phyloP scores from a whole-genome alignment of 2,329 filamentous ascomycete species.

The Xylariaceae sp. region DNA sequence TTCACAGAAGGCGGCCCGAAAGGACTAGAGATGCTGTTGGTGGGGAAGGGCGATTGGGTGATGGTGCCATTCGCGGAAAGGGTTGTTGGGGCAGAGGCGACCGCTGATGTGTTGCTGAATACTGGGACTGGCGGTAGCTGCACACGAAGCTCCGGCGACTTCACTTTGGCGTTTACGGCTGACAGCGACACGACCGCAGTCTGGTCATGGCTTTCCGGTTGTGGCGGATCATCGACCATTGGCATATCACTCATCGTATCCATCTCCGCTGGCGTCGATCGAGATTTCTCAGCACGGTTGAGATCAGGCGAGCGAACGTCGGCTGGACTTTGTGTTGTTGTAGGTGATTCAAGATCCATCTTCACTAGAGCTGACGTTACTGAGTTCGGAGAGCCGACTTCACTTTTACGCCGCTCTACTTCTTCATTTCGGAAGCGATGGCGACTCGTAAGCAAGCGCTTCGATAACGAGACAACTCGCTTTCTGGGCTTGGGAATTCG shows the following conservation, averaged over 20 bases:
- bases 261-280: background rate
- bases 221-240: constrained; percentile 36
- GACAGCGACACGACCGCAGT: background rate
- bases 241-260: constrained; percentile 11
- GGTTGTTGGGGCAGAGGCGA: constrained; percentile 43
- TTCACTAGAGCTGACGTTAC: constrained; percentile 32
- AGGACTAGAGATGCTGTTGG: constrained; percentile 39
- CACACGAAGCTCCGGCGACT: constrained; percentile 39
- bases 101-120: constrained; percentile 42
- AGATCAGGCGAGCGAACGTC: constrained; percentile 10
- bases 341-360: constrained; percentile 42
- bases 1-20: constrained; percentile 44
- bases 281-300: constrained; percentile 1
- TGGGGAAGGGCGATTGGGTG: constrained; percentile 51
- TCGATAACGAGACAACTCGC: constrained; percentile 52
- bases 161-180: constrained; percentile 16
- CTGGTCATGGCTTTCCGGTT: constrained; percentile 27
- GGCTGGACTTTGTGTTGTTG: constrained; percentile 26
- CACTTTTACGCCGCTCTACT: constrained; percentile 32
- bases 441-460: constrained; percentile 50
- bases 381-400: constrained; percentile 26
- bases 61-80: constrained; percentile 43
- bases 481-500: constrained; percentile 42
- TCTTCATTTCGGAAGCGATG: constrained; percentile 43
- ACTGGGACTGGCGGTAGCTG: constrained; percentile 56